Conservation (phyloP, 257 asterid genomes). For the Gynochthodes officinalis region DNA sequence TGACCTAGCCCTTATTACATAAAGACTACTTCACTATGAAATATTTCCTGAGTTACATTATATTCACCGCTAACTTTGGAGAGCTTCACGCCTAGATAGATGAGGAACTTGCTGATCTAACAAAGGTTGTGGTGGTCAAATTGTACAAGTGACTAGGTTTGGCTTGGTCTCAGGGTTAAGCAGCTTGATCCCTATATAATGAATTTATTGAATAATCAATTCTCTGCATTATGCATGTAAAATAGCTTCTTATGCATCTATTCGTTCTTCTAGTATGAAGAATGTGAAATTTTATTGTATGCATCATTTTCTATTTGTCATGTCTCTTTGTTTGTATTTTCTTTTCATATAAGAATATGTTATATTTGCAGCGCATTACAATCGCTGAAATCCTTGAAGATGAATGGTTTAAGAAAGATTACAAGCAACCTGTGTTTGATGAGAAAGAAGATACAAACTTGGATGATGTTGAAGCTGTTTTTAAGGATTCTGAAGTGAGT, state of each 20-base stretch:
- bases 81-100: background rate
- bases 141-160: background rate
- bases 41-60: background rate
- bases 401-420: constrained; percentile 88
- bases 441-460: constrained; percentile 72
- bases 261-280: background rate
- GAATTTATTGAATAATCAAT: background rate
- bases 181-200: background rate
- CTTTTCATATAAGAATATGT: constrained; percentile 6
- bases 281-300: background rate
- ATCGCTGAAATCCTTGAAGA: constrained; percentile 66
- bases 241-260: background rate
- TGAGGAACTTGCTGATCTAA: background rate
- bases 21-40: background rate
- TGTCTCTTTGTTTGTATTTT: background rate
- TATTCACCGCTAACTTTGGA: background rate
- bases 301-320: background rate
- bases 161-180: background rate
- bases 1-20: background rate
- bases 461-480: constrained; percentile 96
- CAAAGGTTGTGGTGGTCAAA: background rate
- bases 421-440: constrained; percentile 68
- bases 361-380: constrained; percentile 60
- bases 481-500: constrained; percentile 76
- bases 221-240: background rate